These are phyloP conservation scores for Sphagnum fallax DNA, from an alignment of 228 moss, liverwort and hornwort genomes.

Conservation along the genomic window DNA sequence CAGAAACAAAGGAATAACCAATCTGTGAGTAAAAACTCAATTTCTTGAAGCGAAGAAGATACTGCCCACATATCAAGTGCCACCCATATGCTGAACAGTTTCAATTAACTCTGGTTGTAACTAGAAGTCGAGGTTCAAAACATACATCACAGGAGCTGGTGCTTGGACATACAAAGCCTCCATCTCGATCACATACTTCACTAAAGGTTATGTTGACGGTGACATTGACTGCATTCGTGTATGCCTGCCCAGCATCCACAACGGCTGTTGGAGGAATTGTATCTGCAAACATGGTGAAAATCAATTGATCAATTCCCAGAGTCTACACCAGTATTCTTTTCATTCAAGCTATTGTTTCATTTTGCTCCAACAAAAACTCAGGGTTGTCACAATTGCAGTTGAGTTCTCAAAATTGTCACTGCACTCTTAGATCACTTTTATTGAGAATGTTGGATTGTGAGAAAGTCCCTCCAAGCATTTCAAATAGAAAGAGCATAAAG, in stretches of 20 bases:
- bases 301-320: too few relatives aligned
- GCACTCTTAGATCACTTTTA: too few relatives aligned
- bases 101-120: too few relatives aligned
- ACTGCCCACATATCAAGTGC: background rate
- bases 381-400: too few relatives aligned
- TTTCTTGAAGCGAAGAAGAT: background rate
- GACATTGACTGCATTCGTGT: slow-evolving; percentile 31
- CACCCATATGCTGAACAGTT: too few relatives aligned
- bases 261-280: slow-evolving; percentile 34
- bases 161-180: slow-evolving; percentile 29
- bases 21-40: background rate
- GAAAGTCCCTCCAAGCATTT: too few relatives aligned
- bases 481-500: too few relatives aligned
- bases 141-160: slow-evolving; percentile 31
- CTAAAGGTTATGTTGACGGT: slow-evolving; percentile 39
- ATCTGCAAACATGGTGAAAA: slow-evolving; percentile 14
- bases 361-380: too few relatives aligned
- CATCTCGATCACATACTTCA: slow-evolving; percentile 15
- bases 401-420: too few relatives aligned
- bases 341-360: background rate
- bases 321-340: background rate
- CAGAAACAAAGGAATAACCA: background rate
- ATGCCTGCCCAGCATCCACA: slow-evolving; percentile 26
- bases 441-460: too few relatives aligned
- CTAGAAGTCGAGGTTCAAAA: background rate